Percentiles rank a stretch among this genome's conserved stretches.
phyloP scores from a whole-genome alignment of 306 rosid genomes.

The Trifolium pratense region DNA sequence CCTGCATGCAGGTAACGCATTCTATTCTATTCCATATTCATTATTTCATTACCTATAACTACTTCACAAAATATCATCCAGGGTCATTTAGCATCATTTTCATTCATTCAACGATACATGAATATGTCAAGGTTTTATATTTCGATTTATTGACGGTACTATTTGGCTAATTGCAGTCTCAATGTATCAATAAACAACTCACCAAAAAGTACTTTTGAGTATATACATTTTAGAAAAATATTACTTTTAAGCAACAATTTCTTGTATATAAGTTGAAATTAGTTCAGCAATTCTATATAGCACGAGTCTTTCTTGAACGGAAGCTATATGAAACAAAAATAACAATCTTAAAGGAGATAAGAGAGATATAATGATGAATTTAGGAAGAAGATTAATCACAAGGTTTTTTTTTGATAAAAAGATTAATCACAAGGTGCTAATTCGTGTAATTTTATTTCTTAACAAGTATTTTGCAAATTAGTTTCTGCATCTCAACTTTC shows the following conservation, averaged over 20 bases:
- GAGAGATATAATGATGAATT: neutral
- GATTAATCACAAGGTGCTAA: constrained; percentile 1
- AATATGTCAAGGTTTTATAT: neutral
- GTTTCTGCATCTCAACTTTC: constrained; percentile 4
- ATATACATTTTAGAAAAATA: neutral
- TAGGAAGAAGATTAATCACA: neutral
- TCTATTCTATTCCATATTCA: neutral
- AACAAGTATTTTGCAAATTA: neutral
- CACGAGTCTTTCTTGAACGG: neutral
- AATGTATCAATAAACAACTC: neutral
- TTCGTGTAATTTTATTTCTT: neutral
- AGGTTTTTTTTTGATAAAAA: too few relatives aligned
- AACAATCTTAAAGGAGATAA: neutral
- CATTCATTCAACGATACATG: constrained; percentile 5
- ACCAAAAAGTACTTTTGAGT: neutral
- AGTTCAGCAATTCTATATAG: neutral
- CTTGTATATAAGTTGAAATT: neutral
- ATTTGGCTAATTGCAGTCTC: neutral
- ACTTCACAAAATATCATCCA: neutral
- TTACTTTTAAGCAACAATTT: neutral
- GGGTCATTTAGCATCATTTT: neutral
- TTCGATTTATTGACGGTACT: neutral
- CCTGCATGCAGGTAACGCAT: constrained; percentile 77
- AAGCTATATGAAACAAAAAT: neutral
- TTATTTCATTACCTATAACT: neutral